Conservation (phyloP, 768 basidiomycete genomes). For the Leccinum ochraceum region DNA sequence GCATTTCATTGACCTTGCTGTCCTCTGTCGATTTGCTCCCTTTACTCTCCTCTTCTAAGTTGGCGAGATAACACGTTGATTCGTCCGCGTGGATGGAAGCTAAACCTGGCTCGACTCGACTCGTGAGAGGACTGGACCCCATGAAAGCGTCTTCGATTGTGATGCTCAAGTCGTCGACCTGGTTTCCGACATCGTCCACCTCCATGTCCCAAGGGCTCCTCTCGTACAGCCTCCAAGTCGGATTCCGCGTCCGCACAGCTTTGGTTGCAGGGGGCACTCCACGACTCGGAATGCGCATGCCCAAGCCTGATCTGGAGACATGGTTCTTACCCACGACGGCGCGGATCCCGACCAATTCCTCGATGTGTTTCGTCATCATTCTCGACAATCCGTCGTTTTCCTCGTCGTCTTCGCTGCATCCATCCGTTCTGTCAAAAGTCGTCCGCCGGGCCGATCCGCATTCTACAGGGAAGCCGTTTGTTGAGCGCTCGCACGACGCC, state of each 20-base stretch:
- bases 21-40: constrained; percentile 12
- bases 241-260: constrained; percentile 24
- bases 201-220: constrained; percentile 26
- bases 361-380: constrained; percentile 54
- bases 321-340: constrained; percentile 32
- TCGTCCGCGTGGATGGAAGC: constrained; percentile 10
- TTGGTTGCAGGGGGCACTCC: constrained; percentile 36
- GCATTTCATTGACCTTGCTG: constrained; percentile 9
- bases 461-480: constrained; percentile 48
- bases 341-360: constrained; percentile 59
- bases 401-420: not conserved
- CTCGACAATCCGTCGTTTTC: constrained; percentile 20
- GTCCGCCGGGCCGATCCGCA: constrained; percentile 48
- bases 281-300: not conserved
- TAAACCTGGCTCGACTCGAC: constrained; percentile 18
- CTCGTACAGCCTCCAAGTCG: constrained; percentile 21
- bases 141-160: constrained; percentile 18
- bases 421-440: constrained; percentile 22
- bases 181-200: constrained; percentile 12
- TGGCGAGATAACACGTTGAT: constrained; percentile 16
- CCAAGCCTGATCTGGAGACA: constrained; percentile 27
- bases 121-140: constrained; percentile 30
- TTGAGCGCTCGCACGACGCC: constrained; percentile 57
- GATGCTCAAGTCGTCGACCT: constrained; percentile 6
- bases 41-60: constrained; percentile 33